These are phyloP conservation scores for Polyporus tsugae DNA, from an alignment of 1,284 basidiomycete species.

Conservation along the genomic window DNA sequence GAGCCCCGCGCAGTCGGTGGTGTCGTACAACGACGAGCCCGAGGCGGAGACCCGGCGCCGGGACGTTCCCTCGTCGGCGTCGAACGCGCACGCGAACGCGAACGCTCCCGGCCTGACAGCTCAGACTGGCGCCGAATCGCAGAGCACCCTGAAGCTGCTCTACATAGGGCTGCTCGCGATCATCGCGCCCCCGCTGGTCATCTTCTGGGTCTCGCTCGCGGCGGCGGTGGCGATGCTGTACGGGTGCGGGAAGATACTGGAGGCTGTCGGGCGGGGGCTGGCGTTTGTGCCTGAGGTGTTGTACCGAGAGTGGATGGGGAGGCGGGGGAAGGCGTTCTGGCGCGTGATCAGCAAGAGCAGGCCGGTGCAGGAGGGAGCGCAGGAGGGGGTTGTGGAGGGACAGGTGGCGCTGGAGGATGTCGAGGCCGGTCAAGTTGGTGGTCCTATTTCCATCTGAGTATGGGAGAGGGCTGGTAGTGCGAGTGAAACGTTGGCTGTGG, in stretches of 20 bases:
- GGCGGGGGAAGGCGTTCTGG: slow-evolving; percentile 9
- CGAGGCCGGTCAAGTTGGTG: slow-evolving; percentile 3
- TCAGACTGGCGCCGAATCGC: too few species aligned
- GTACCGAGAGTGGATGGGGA: slow-evolving; percentile 12
- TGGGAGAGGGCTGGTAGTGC: background rate
- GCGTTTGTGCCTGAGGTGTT: slow-evolving; percentile 23
- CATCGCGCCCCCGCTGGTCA: slow-evolving; percentile 22
- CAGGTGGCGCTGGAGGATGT: slow-evolving; percentile 3
- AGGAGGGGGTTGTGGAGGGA: background rate
- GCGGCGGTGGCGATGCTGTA: slow-evolving; percentile 20
- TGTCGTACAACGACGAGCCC: background rate
- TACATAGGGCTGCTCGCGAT: slow-evolving; percentile 21
- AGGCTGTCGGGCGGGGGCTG: slow-evolving; percentile 24
- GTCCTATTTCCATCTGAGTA: slow-evolving; percentile 8
- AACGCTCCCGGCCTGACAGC: too few species aligned
- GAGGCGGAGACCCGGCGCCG: too few species aligned
- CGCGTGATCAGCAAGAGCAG: background rate
- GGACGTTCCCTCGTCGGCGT: background rate
- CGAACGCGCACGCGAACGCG: background rate
- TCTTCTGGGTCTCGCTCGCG: slow-evolving; percentile 15
- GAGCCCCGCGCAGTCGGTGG: slow-evolving; percentile 12
- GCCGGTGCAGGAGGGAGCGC: background rate
- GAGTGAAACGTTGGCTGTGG: background rate
- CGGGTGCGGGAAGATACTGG: slow-evolving; percentile 28
- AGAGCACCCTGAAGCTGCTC: slow-evolving; percentile 17